These are phyloP conservation scores for Colletotrichum nymphaeae DNA, from an alignment of 2,329 filamentous ascomycete species.

Conservation along the genomic window DNA sequence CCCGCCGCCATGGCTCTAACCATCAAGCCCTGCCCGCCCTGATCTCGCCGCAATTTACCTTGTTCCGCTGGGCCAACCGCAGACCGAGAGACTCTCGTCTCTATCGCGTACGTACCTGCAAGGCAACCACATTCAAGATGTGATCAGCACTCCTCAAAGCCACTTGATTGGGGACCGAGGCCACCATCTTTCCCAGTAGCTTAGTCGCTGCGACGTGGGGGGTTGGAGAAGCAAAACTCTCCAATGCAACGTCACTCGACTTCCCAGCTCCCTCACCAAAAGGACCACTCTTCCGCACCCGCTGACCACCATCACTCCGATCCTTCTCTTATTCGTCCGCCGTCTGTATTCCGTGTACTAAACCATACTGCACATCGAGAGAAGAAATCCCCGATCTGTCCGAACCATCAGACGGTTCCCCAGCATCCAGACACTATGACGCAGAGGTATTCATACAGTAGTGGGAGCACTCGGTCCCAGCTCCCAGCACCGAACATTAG, in stretches of 20 bases:
- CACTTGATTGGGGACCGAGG: constrained; percentile 19
- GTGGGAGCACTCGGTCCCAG: not conserved
- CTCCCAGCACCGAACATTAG: not conserved
- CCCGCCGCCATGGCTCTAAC: not conserved
- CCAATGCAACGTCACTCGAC: constrained; percentile 27
- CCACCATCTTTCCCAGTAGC: constrained; percentile 8
- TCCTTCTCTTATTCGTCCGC: not conserved
- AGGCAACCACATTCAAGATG: not conserved
- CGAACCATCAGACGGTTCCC: constrained; percentile 1
- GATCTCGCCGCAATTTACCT: constrained; percentile 16
- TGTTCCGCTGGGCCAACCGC: constrained; percentile 14
- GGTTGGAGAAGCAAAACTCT: constrained; percentile 26
- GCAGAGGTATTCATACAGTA: not conserved
- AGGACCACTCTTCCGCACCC: not conserved
- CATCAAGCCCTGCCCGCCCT: constrained; percentile 10
- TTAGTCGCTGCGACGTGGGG: constrained; percentile 18
- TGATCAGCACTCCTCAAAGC: not conserved
- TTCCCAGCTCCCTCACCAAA: not conserved
- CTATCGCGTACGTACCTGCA: not conserved
- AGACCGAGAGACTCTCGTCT: not conserved
- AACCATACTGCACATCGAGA: not conserved
- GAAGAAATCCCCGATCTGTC: constrained; percentile 2
- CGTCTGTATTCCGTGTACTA: not conserved
- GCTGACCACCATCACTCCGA: not conserved
- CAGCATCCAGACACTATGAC: not conserved